Evolutionary conservation across 164 flowering plant species (phyloP), one percentile per base, ranked within the genome.

Genomic region (Nymphaea thermarum): DNA sequence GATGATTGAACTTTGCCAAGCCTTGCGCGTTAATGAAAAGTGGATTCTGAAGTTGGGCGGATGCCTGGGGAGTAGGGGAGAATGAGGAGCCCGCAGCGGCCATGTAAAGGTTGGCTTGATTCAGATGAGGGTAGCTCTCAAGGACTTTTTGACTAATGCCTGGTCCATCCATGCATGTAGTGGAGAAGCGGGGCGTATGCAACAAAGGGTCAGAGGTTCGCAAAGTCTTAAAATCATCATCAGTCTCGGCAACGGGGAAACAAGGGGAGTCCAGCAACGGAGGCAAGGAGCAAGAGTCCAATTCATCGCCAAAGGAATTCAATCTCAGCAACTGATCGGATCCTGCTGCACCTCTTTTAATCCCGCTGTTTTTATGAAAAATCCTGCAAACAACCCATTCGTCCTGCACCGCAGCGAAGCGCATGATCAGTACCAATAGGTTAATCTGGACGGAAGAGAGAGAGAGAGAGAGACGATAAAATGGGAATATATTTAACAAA

Each of bases 351-450:
- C 36, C 36, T 67, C 65, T 82, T 71, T 75, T 85, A 3, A 79
- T 43, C 43, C 80, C 85, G 42, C 76, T 66, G 74, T 45, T 84
- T 78, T 86, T 86, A 71, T 84, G 86, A 71, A 86, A 84, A 43
- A 84, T 76, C 75, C 84, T 77, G 70, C 84, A 76, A 0, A 86
- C 90, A 5, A 79, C 90, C 90, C 90, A 86, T 71, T 81, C 90
- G 71, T 82, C 90, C 87, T 86, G 83, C 70, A 65, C 18, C 15
- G 17, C 18, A 44, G 11, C 25, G 45, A 68, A 44, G 5, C 62
- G 36, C 25, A 17, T 43, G 5, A 62, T 68, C 42, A 12, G 10
- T 43, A 62, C 14, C 66, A 36, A 61, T 42, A 44, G 17, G 43
- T 6, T 7, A 18, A 44, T 43, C 15, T 44, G 59, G 43, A 16